Conservation (phyloP, 345 rosid species). For the Arabidopsis suecica region DNA sequence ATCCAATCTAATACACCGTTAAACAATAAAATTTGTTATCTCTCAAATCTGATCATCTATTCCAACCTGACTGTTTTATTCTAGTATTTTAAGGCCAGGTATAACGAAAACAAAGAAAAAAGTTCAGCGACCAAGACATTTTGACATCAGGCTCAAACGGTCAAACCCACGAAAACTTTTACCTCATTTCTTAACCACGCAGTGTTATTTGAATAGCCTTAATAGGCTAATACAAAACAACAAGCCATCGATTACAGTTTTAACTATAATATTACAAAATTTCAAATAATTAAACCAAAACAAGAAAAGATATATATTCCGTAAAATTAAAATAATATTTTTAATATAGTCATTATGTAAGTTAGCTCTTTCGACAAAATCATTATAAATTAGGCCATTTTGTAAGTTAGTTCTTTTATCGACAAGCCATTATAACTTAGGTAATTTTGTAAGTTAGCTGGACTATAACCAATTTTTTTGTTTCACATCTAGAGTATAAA, state of each 20-base stretch:
- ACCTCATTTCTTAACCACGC: too few species aligned
- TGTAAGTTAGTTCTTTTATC: conserved; percentile 19
- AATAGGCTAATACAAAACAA: not conserved
- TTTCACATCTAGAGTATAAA: not conserved
- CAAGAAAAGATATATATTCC: not conserved
- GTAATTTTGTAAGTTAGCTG: conserved; percentile 24
- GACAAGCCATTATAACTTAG: conserved; percentile 30
- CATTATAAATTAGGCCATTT: conserved; percentile 29
- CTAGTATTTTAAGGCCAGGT: not conserved
- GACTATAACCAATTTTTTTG: not conserved
- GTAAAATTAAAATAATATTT: not conserved
- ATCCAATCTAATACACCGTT: too few species aligned
- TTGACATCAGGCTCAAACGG: not conserved
- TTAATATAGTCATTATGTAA: not conserved
- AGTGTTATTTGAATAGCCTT: too few species aligned
- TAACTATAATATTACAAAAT: not conserved
- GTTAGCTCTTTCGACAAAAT: conserved; percentile 27
- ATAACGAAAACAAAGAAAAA: not conserved
- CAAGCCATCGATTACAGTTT: not conserved
- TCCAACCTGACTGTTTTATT: not conserved
- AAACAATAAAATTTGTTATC: too few species aligned
- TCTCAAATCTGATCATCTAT: not conserved
- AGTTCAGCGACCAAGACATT: not conserved
- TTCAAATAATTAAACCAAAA: not conserved
- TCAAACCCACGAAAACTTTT: not conserved